Conservation (phyloP, 768 basidiomycete species). For the Termitomyces sp. region DNA sequence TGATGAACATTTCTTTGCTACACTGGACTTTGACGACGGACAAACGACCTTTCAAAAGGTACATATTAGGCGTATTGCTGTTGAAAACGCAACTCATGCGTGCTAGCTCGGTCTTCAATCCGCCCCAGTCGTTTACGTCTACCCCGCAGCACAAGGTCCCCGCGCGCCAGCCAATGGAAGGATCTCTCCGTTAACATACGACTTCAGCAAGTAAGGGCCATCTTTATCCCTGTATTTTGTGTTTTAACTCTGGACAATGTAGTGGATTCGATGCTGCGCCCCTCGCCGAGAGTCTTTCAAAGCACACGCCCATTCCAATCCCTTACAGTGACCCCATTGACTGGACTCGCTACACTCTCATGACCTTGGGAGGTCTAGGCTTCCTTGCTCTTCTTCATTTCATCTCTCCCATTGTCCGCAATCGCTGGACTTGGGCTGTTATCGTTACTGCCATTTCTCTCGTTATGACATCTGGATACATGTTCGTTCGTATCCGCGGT, state of each 20-base stretch:
- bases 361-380: conserved; percentile 40
- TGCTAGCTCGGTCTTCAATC: conserved; percentile 74
- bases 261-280: conserved; percentile 84
- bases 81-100: background rate
- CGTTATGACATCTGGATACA: conserved; percentile 89
- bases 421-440: conserved; percentile 76
- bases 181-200: conserved; percentile 60
- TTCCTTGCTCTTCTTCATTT: conserved; percentile 52
- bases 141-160: conserved; percentile 70
- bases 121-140: conserved; percentile 82
- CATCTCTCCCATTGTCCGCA: conserved; percentile 61
- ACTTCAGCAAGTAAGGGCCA: conserved; percentile 63
- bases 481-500: conserved; percentile 93
- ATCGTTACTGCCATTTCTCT: conserved; percentile 58
- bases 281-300: conserved; percentile 72
- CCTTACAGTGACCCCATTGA: conserved; percentile 80
- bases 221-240: background rate
- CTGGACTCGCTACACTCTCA: conserved; percentile 55
- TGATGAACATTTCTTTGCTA: conserved; percentile 88
- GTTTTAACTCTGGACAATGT: background rate
- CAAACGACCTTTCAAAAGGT: conserved; percentile 80
- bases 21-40: conserved; percentile 82
- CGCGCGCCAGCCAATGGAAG: conserved; percentile 57
- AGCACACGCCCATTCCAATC: conserved; percentile 74
- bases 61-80: background rate